Evolutionary conservation across 2,329 filamentous ascomycete genomes (phyloP).

Genomic region (Alternaria ethzedia): DNA sequence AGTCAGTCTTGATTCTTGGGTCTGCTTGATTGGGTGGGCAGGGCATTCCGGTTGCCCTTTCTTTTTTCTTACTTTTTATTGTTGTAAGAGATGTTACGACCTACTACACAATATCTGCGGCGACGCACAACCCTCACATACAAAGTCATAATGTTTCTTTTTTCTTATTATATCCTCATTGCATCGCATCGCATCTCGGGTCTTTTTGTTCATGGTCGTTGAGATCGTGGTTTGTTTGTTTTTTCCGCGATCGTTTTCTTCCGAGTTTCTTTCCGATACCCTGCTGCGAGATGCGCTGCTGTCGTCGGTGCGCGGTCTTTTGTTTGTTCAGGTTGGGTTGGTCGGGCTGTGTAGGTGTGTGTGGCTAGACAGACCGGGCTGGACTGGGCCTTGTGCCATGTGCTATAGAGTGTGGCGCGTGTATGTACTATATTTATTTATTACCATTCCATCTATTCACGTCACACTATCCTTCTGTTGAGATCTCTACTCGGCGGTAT

Average conservation of each 20-base stretch:
- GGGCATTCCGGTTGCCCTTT: neutral
- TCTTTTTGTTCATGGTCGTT: neutral
- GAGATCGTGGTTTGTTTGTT: neutral
- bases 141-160: conserved; percentile 14
- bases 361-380: neutral
- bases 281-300: neutral
- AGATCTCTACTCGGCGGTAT: no score
- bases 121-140: conserved; percentile 8
- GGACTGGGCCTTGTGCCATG: neutral
- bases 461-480: no score
- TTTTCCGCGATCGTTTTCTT: conserved; percentile 2
- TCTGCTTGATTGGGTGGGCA: neutral
- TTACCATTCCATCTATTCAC: neutral
- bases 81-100: conserved; percentile 5
- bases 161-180: neutral
- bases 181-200: neutral
- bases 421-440: neutral
- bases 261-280: conserved; percentile 14
- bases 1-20: neutral
- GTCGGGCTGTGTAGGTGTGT: neutral
- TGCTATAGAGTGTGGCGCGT: neutral
- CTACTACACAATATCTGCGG: conserved; percentile 12
- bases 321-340: neutral
- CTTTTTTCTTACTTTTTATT: neutral
- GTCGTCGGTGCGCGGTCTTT: neutral